Evolutionary conservation across 2,329 filamentous ascomycete species (phyloP).

Genomic region (Macrophomina tecta): DNA sequence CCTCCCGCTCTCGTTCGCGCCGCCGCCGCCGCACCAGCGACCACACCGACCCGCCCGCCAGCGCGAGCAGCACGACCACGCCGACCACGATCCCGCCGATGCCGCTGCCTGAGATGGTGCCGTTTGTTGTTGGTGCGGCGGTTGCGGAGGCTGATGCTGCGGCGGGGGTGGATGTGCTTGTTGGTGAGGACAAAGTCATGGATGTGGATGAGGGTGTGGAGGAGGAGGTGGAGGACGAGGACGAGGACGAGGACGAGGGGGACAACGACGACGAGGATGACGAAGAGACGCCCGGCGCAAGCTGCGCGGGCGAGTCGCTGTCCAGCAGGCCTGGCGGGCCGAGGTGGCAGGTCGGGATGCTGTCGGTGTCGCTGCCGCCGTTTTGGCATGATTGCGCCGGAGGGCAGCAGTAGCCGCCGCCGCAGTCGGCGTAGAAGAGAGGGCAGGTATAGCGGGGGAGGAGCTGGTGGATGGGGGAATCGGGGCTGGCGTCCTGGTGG

Average conservation of each 20-base stretch:
- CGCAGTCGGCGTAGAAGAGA: neutral
- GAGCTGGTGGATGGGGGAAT: neutral
- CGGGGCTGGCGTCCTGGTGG: neutral
- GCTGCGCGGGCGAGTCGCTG: neutral
- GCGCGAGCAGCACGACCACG: neutral
- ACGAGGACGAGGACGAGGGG: neutral
- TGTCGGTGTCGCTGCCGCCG: neutral
- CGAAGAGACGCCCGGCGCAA: neutral
- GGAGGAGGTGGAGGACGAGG: neutral
- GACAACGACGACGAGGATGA: neutral
- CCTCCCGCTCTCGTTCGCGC: neutral
- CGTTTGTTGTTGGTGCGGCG: no score
- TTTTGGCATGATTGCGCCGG: neutral
- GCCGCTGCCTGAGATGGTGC: neutral
- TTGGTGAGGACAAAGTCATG: neutral
- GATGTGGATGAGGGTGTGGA: neutral
- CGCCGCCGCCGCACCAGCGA: neutral
- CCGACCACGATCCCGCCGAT: slow-evolving; percentile 15
- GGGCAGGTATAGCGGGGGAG: neutral
- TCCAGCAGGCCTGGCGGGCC: neutral
- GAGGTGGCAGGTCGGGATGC: neutral
- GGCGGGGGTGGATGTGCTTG: neutral
- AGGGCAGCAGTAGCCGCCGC: slow-evolving; percentile 14
- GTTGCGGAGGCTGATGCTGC: neutral
- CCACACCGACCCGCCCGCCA: neutral